These are phyloP conservation scores for Suhomyces bolitotheri DNA, from an alignment of 1,139 yeast genomes.

Conservation along the genomic window DNA sequence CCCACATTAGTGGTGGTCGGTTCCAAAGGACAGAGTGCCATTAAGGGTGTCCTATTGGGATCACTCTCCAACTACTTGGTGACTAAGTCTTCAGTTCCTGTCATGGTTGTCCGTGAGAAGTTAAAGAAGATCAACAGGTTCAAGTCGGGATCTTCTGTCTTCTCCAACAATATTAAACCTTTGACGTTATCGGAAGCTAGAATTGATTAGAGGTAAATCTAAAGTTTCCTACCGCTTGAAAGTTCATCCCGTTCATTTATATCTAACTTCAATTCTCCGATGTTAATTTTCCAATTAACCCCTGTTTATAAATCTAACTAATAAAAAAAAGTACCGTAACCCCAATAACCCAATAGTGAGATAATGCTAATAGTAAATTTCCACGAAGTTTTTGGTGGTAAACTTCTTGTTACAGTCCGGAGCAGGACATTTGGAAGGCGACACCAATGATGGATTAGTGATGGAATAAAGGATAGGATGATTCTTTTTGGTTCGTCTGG, in stretches of 20 bases:
- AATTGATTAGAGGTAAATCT: slow-evolving; percentile 33
- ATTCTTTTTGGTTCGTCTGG: slow-evolving; percentile 19
- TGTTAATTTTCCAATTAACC: not conserved
- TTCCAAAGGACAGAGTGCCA: slow-evolving; percentile 72
- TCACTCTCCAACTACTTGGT: slow-evolving; percentile 76
- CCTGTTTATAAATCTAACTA: no score
- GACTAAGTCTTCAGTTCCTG: slow-evolving; percentile 79
- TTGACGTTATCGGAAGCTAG: slow-evolving; percentile 52
- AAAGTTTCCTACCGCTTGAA: slow-evolving; percentile 1
- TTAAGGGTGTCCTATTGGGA: slow-evolving; percentile 75
- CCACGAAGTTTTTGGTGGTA: slow-evolving; percentile 38
- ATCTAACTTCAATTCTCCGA: slow-evolving; percentile 7
- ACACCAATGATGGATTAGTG: slow-evolving; percentile 45
- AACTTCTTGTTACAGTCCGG: slow-evolving; percentile 38
- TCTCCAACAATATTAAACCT: slow-evolving; percentile 50
- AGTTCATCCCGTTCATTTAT: not conserved
- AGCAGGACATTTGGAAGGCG: slow-evolving; percentile 53
- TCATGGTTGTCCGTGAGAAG: slow-evolving; percentile 85
- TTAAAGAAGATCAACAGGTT: slow-evolving; percentile 72
- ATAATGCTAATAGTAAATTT: slow-evolving; percentile 27
- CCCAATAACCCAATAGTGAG: slow-evolving; percentile 4
- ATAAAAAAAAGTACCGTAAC: no score
- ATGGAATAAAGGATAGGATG: slow-evolving; percentile 27
- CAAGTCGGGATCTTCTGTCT: slow-evolving; percentile 45
- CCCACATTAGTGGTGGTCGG: slow-evolving; percentile 86